A percentile compares a stretch with the other conserved stretches of the same genome.
Evolutionary conservation across 176 grass and related monocot species (phyloP).

Genomic region (Elaeis guineensis): DNA sequence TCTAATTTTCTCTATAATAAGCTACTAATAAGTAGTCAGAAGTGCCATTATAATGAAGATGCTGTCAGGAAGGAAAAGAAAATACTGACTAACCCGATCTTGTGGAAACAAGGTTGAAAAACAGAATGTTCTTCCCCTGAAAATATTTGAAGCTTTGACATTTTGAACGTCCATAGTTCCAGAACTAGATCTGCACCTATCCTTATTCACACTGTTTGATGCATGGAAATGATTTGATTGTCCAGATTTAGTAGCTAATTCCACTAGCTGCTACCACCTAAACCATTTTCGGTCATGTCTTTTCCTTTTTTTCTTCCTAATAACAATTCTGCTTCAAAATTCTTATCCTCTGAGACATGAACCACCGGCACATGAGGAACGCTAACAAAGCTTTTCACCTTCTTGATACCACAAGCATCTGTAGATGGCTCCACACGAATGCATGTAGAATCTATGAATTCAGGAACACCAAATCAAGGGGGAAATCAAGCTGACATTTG

Average conservation of each 20-base stretch:
- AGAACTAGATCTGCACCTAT: conserved; percentile 13
- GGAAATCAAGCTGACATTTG: conserved; percentile 10
- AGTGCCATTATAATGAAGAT: conserved; percentile 2
- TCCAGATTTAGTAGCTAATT: conserved; percentile 31
- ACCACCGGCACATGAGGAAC: conserved; percentile 30
- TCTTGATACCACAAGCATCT: conserved; percentile 37
- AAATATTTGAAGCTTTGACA: conserved; percentile 52
- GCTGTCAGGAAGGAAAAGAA: conserved; percentile 10
- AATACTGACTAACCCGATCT: conserved; percentile 43
- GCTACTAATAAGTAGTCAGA: background rate
- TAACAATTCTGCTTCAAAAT: conserved; percentile 24
- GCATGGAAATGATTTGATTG: conserved; percentile 36
- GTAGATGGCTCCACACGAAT: conserved; percentile 31
- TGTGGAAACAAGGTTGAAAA: conserved; percentile 82
- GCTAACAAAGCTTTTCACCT: conserved; percentile 28
- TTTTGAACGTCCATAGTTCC: conserved; percentile 26
- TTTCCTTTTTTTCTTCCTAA: conserved; percentile 45
- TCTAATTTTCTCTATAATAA: too few relatives aligned
- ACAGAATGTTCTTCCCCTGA: conserved; percentile 67
- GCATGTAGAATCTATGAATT: conserved; percentile 33
- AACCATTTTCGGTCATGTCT: conserved; percentile 25
- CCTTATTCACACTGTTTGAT: conserved; percentile 20
- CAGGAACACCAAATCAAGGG: conserved; percentile 13
- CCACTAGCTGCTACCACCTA: conserved; percentile 18
- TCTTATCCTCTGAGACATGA: conserved; percentile 36